These are phyloP conservation scores for Lobosporangium transversale DNA, from an alignment of 192 early-diverging fungal genomes.

Conservation along the genomic window DNA sequence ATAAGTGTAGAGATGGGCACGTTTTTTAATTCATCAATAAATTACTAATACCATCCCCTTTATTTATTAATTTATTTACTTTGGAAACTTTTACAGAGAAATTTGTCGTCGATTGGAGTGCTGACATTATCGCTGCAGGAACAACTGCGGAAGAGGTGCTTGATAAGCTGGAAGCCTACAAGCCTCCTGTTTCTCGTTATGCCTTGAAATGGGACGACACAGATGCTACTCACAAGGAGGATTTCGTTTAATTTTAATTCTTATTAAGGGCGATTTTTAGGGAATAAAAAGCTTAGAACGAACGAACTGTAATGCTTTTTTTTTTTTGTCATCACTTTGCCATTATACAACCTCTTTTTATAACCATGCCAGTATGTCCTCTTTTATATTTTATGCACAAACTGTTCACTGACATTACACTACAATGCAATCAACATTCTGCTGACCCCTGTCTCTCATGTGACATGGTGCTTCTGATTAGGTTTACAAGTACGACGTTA, in stretches of 20 bases:
- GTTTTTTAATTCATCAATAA: background rate
- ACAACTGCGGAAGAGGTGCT: slow-evolving; percentile 69
- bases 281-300: too few species aligned
- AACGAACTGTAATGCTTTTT: too few species aligned
- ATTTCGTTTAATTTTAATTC: slow-evolving; percentile 10
- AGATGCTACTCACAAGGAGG: slow-evolving; percentile 16
- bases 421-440: too few species aligned
- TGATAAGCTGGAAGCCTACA: slow-evolving; percentile 62
- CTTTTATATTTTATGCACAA: too few species aligned
- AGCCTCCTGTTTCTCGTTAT: slow-evolving; percentile 57
- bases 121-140: slow-evolving; percentile 64
- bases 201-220: slow-evolving; percentile 60
- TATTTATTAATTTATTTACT: too few species aligned
- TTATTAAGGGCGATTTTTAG: slow-evolving; percentile 13
- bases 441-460: too few species aligned
- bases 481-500: slow-evolving; percentile 79
- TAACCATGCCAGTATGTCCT: slow-evolving; percentile 29
- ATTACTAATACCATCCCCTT: too few species aligned
- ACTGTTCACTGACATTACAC: too few species aligned
- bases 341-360: background rate
- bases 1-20: background rate
- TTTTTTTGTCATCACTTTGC: background rate
- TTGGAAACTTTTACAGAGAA: slow-evolving; percentile 64
- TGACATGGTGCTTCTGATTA: too few species aligned
- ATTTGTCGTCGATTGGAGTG: slow-evolving; percentile 66